Evolutionary conservation across 208 protist species (phyloP).

Genomic region (Trypanosoma boissoni): DNA sequence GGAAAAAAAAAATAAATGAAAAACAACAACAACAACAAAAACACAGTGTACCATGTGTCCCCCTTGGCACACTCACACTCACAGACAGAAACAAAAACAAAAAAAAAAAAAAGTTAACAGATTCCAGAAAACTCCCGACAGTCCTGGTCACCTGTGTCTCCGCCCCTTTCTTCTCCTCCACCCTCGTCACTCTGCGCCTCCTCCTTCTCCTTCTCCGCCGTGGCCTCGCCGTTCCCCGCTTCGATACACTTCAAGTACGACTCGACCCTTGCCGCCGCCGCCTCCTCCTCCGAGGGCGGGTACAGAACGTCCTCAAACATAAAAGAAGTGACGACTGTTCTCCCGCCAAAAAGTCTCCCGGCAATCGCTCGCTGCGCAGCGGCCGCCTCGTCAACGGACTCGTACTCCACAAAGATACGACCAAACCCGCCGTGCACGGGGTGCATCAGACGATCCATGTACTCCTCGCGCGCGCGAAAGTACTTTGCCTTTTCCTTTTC

Average conservation of each 20-base stretch:
- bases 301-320: constrained; percentile 82
- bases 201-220: constrained; percentile 19
- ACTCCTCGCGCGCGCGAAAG: constrained; percentile 44
- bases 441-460: constrained; percentile 60
- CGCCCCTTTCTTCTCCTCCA: neutral
- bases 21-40: neutral
- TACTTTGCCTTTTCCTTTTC: constrained; percentile 48
- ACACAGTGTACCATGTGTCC: neutral
- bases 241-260: constrained; percentile 22
- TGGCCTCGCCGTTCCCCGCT: constrained; percentile 11
- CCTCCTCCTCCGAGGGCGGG: constrained; percentile 21
- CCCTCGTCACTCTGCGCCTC: neutral
- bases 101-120: constrained; percentile 5
- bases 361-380: constrained; percentile 77
- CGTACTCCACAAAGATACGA: constrained; percentile 86
- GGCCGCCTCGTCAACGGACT: constrained; percentile 80
- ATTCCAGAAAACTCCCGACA: neutral
- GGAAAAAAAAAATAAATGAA: constrained; percentile 3
- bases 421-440: constrained; percentile 81
- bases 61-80: neutral
- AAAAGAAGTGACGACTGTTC: constrained; percentile 90
- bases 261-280: constrained; percentile 24
- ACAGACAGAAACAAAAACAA: neutral
- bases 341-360: constrained; percentile 75
- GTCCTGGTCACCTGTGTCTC: constrained; percentile 1